A percentile compares a stretch with the other conserved stretches of the same genome.
phyloP scores from a whole-genome alignment of 768 basidiomycete genomes.

The Tylopilus vinaceipallidus region DNA sequence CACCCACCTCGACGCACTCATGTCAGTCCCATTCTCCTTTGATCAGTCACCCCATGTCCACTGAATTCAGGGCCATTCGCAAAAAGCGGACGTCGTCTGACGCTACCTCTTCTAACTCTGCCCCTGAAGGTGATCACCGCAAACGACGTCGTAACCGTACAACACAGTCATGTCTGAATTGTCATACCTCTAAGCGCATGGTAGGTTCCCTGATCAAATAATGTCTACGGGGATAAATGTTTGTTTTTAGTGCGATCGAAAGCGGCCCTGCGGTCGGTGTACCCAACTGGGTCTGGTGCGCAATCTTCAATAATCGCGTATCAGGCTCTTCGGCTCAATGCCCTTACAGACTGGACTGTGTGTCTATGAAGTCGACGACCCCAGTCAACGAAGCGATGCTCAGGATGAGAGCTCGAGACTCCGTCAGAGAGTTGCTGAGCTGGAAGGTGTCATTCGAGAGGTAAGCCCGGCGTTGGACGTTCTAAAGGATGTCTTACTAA shows the following conservation, averaged over 20 bases:
- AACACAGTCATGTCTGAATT: conserved; percentile 72
- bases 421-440: conserved; percentile 73
- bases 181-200: conserved; percentile 74
- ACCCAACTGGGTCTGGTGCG: conserved; percentile 40
- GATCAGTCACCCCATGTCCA: conserved; percentile 24
- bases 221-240: background rate
- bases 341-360: conserved; percentile 67
- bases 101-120: conserved; percentile 24
- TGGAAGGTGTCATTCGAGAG: conserved; percentile 84
- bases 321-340: conserved; percentile 14
- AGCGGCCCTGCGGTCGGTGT: conserved; percentile 48
- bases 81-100: conserved; percentile 33
- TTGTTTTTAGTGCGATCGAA: conserved; percentile 41
- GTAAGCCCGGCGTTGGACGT: conserved; percentile 32
- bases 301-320: conserved; percentile 26
- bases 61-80: conserved; percentile 23
- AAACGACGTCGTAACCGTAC: conserved; percentile 69
- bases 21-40: conserved; percentile 1
- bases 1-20: conserved; percentile 2
- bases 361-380: conserved; percentile 82
- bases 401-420: conserved; percentile 66
- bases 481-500: background rate
- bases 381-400: conserved; percentile 47
- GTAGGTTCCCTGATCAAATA: conserved; percentile 33
- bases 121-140: conserved; percentile 52